These are phyloP conservation scores for Backusella parvicylindrica DNA, from an alignment of 192 early-diverging fungal species.

Conservation along the genomic window DNA sequence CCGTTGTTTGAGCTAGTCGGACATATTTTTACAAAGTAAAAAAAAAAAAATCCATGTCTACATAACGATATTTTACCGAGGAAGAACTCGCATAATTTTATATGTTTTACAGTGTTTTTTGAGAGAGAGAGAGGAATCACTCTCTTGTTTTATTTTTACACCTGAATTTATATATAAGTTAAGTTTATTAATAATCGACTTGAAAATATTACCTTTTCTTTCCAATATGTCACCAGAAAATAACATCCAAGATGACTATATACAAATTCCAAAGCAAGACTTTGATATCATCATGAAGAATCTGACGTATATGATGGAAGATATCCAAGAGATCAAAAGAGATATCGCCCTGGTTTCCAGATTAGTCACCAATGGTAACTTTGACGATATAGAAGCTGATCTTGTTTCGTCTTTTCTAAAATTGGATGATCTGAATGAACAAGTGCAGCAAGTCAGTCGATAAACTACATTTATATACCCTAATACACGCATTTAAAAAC, in stretches of 20 bases:
- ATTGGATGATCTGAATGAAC: neutral
- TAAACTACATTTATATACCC: neutral
- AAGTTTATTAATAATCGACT: no score
- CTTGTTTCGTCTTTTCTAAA: neutral
- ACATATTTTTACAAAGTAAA: neutral
- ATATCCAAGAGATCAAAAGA: neutral
- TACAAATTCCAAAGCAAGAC: neutral
- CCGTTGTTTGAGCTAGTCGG: neutral
- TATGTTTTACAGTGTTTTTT: neutral
- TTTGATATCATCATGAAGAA: neutral
- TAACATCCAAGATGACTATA: neutral
- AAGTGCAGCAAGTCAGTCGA: neutral
- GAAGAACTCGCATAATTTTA: neutral
- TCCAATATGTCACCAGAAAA: neutral
- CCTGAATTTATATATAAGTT: neutral
- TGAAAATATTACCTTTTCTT: neutral
- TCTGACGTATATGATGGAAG: neutral
- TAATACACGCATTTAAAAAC: no score
- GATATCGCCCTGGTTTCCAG: neutral
- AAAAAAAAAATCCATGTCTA: no score
- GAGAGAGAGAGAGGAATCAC: no score
- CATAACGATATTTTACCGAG: neutral
- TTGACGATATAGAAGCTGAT: neutral
- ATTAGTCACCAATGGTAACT: neutral
- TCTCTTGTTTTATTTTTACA: neutral